Evolutionary conservation across 352 stramenopile species (phyloP).

Genomic region (Phytophthora cajani): DNA sequence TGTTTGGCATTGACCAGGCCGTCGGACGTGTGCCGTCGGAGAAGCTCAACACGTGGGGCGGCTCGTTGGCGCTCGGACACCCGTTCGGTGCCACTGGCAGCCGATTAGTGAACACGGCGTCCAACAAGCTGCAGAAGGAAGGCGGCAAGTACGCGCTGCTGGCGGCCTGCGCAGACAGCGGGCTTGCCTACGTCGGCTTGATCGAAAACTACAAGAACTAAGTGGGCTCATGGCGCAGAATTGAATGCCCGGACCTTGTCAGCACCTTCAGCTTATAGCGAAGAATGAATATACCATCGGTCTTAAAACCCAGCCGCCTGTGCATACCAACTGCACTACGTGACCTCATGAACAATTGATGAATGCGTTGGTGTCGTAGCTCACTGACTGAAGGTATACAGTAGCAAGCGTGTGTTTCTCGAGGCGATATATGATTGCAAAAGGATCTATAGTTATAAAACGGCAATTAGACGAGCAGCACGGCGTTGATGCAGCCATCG

Average conservation of each 20-base stretch:
- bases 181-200: slow-evolving; percentile 95
- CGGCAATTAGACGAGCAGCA: slow-evolving; percentile 96
- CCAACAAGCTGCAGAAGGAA: slow-evolving; percentile 97
- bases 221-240: slow-evolving; percentile 8
- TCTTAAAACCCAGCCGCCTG: background rate
- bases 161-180: slow-evolving; percentile 97
- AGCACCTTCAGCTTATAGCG: slow-evolving; percentile 4
- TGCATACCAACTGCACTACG: background rate
- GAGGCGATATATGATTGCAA: slow-evolving; percentile 37
- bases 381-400: background rate
- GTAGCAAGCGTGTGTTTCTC: background rate
- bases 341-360: too few relatives aligned
- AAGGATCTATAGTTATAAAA: slow-evolving; percentile 51
- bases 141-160: slow-evolving; percentile 96
- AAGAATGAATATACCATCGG: background rate
- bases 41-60: slow-evolving; percentile 98
- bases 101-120: slow-evolving; percentile 97
- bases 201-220: slow-evolving; percentile 91
- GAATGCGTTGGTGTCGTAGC: background rate
- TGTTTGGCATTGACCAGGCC: slow-evolving; percentile 89
- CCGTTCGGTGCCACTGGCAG: slow-evolving; percentile 97
- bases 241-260: slow-evolving; percentile 14
- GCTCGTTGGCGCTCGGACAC: slow-evolving; percentile 96
- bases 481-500: slow-evolving; percentile 99
- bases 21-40: slow-evolving; percentile 93